These are phyloP conservation scores for Achaetomiella virescens DNA, from an alignment of 495 filamentous ascomycete genomes.

Conservation along the genomic window DNA sequence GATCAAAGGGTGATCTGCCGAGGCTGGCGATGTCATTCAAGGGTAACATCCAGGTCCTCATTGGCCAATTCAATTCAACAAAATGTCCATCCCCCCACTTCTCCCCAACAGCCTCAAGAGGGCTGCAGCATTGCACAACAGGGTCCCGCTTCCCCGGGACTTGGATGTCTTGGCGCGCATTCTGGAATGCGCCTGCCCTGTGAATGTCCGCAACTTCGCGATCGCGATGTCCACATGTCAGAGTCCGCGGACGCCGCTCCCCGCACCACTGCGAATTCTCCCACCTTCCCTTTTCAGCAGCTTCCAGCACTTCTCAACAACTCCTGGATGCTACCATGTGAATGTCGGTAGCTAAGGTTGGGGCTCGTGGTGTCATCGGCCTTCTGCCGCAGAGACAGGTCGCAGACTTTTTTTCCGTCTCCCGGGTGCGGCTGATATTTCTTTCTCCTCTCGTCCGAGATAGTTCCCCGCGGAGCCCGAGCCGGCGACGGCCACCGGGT, in stretches of 20 bases:
- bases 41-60: background rate
- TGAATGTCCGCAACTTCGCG: background rate
- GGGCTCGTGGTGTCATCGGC: no score
- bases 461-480: no score
- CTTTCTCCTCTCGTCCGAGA: no score
- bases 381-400: no score
- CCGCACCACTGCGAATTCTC: background rate
- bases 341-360: no score
- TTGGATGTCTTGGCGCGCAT: conserved; percentile 10
- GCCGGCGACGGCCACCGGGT: no score
- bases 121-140: conserved; percentile 15
- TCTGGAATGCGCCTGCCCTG: background rate
- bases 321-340: no score
- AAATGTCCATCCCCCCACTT: conserved; percentile 15
- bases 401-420: no score
- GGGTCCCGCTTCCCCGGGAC: conserved; percentile 13
- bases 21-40: conserved; percentile 4
- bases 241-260: background rate
- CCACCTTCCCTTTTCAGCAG: background rate
- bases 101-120: conserved; percentile 19
- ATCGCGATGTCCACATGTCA: background rate
- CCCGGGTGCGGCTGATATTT: no score
- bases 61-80: conserved; percentile 18
- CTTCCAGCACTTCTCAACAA: background rate
- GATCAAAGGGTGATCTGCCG: conserved; percentile 6